phyloP scores from a whole-genome alignment of 116 monocot species.

The Posidonia oceanica region DNA sequence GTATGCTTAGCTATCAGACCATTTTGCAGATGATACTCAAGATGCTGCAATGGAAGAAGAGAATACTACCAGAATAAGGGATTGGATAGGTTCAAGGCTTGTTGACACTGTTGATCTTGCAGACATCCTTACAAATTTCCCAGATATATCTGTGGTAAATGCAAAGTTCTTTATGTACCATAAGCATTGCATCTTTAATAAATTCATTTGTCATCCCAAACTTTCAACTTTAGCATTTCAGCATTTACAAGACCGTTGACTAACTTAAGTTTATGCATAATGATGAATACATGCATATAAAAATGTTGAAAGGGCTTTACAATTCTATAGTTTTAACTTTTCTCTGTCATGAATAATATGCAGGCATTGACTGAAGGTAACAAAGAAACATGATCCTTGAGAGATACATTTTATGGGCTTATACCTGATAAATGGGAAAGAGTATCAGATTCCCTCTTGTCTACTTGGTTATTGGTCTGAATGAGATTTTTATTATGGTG shows the following conservation, averaged over 20 bases:
- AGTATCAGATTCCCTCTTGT: neutral
- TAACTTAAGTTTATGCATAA: neutral
- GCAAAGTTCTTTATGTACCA: neutral
- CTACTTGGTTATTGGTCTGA: neutral
- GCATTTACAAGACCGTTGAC: neutral
- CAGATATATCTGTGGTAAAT: constrained; percentile 71
- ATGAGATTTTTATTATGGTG: neutral
- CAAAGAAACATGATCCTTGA: constrained; percentile 8
- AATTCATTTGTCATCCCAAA: neutral
- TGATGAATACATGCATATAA: neutral
- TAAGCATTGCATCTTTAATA: too few species aligned
- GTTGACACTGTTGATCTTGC: constrained; percentile 38
- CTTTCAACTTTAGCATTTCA: neutral
- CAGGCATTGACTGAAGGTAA: constrained; percentile 93
- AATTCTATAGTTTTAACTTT: neutral
- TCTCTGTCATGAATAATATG: constrained; percentile 13
- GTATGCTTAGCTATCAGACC: constrained; percentile 1
- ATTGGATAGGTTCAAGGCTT: constrained; percentile 68
- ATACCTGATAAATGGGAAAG: constrained; percentile 1
- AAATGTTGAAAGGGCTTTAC: neutral
- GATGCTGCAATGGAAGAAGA: constrained; percentile 74
- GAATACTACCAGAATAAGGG: constrained; percentile 42
- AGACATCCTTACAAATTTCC: constrained; percentile 75
- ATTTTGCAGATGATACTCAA: constrained; percentile 78
- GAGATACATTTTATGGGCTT: neutral